A percentile compares a stretch with the other conserved stretches of the same genome.
These are phyloP conservation scores for Blastobotrys malaysiensis DNA, from an alignment of 1,139 yeast species.

Conservation along the genomic window DNA sequence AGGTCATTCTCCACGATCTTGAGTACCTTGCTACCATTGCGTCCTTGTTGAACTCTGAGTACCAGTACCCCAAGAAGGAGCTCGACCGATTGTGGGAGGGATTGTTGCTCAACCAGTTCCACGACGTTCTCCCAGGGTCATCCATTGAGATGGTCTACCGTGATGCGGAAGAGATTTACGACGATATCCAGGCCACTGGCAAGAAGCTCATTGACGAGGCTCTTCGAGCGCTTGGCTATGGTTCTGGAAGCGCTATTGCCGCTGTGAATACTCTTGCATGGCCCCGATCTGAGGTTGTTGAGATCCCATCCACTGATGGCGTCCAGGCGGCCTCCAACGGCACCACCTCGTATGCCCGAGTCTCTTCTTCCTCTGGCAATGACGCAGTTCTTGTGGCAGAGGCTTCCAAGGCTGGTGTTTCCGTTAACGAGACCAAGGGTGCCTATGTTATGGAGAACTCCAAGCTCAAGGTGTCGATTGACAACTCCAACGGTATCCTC, in stretches of 20 bases:
- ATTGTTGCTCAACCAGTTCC: slow-evolving; percentile 85
- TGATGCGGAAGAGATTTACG: slow-evolving; percentile 78
- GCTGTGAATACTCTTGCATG: slow-evolving; percentile 61
- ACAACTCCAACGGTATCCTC: slow-evolving; percentile 52
- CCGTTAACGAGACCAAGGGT: slow-evolving; percentile 39
- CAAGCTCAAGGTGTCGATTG: slow-evolving; percentile 51
- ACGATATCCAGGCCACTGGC: slow-evolving; percentile 49
- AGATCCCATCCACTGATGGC: slow-evolving; percentile 27
- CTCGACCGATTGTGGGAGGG: slow-evolving; percentile 79
- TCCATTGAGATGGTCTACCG: slow-evolving; percentile 93
- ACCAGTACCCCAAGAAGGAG: slow-evolving; percentile 64
- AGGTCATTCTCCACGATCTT: slow-evolving; percentile 72
- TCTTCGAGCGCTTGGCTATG: slow-evolving; percentile 36
- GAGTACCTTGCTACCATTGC: slow-evolving; percentile 77
- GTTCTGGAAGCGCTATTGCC: slow-evolving; percentile 11
- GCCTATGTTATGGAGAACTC: slow-evolving; percentile 52
- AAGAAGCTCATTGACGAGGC: slow-evolving; percentile 50
- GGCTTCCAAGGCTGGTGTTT: slow-evolving; percentile 12
- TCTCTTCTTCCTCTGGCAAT: slow-evolving; percentile 7
- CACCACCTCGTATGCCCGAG: slow-evolving; percentile 14
- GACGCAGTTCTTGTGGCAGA: slow-evolving; percentile 20
- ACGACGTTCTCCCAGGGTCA: slow-evolving; percentile 96
- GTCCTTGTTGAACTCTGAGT: slow-evolving; percentile 47
- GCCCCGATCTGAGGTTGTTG: slow-evolving; percentile 53
- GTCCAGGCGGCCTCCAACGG: slow-evolving; percentile 11